Base-by-base conservation (phyloP, 768 basidiomycete genomes). In the Lactifluus pinguis region DNA sequence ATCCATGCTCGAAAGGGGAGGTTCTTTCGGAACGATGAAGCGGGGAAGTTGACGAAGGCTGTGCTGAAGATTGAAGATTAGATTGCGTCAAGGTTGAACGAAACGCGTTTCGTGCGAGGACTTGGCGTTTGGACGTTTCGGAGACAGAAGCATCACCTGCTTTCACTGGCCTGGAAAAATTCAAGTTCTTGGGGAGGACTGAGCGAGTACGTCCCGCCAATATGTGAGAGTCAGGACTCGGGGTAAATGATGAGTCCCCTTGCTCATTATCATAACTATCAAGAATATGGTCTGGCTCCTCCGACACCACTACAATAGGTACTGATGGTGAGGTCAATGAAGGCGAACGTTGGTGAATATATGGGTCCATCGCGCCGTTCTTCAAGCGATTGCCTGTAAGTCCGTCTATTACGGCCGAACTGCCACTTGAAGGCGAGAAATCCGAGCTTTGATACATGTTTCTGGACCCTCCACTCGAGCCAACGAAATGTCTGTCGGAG, bases 121-220 rank as follows among this genome's bases (percentile, higher is more conserved):
- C 79, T 49, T 70, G 71, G 36, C 72, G 74, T 60, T 81, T 78
- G 59, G 71, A 66, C 32, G 73, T 73, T 48, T 74, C 72, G 32
- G 76, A 72, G 11, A 71, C 72, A 25, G 76, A 72, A 10, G 70
- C 72, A 25, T 76, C 75, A 0, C 71, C 71, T 17, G 79, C 77
- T 21, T 80, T 79, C 55, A 80, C 77, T 49, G 86, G 85, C 52
- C 85, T 75, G 25, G 87, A 87, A 67, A 84, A 87, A 68, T 87
- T 88, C 34, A 78, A 69, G 14, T 75, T 75, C 6, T 76, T 74
- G n/a, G 76, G 75, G 50, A 69, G 70, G 49, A 76, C 71, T 39
- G 82, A 76, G 7, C 80, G 79, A 49, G 75, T 73, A 21, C 79
- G 76, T 57, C 71, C 65, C 34, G 66, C 67, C 29, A 53, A 53